A percentile compares a stretch with the other conserved stretches of the same genome.
phyloP scores from a whole-genome alignment of 1,284 basidiomycete genomes.

The Paramarasmius palmivorus region DNA sequence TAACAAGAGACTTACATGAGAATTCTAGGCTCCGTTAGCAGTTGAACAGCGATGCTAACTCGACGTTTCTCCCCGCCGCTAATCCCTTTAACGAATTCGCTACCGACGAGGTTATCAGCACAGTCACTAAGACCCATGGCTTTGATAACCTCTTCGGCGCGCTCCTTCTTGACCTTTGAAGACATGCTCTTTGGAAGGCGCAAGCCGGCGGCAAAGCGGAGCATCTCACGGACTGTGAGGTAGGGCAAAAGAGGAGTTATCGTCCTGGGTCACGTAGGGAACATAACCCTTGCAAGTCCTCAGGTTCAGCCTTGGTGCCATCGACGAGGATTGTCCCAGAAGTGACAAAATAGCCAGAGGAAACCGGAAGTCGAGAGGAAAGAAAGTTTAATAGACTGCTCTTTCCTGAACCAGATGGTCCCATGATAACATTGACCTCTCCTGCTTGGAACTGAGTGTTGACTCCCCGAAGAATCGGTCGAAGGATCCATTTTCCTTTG shows the following conservation, averaged over 20 bases:
- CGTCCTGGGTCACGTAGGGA: conserved; percentile 55
- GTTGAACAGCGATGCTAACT: conserved; percentile 50
- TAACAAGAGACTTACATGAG: conserved; percentile 17
- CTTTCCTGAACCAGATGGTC: conserved; percentile 43
- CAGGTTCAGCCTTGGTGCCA: conserved; percentile 13
- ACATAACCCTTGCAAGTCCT: conserved; percentile 25
- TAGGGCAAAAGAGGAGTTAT: conserved; percentile 46
- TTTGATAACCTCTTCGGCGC: conserved; percentile 46
- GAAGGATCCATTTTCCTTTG: conserved; percentile 18
- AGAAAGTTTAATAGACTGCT: conserved; percentile 46
- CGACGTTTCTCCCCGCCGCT: conserved; percentile 54
- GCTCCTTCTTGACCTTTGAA: conserved; percentile 36
- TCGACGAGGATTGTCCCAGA: conserved; percentile 21
- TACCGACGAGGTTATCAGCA: conserved; percentile 52
- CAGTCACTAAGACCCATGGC: conserved; percentile 47
- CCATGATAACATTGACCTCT: conserved; percentile 45
- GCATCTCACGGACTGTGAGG: conserved; percentile 45
- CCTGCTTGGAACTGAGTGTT: conserved; percentile 42
- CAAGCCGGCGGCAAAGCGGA: conserved; percentile 48
- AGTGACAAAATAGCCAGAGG: conserved; percentile 20
- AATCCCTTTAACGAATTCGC: conserved; percentile 48
- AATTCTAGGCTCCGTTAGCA: conserved; percentile 23
- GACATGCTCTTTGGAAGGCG: conserved; percentile 40
- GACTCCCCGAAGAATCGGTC: conserved; percentile 40
- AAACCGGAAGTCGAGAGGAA: conserved; percentile 35